Evolutionary conservation across 805 yeast genomes (phyloP), one percentile per base, ranked within the genome.

Genomic region (Soucietia sequanensis): DNA sequence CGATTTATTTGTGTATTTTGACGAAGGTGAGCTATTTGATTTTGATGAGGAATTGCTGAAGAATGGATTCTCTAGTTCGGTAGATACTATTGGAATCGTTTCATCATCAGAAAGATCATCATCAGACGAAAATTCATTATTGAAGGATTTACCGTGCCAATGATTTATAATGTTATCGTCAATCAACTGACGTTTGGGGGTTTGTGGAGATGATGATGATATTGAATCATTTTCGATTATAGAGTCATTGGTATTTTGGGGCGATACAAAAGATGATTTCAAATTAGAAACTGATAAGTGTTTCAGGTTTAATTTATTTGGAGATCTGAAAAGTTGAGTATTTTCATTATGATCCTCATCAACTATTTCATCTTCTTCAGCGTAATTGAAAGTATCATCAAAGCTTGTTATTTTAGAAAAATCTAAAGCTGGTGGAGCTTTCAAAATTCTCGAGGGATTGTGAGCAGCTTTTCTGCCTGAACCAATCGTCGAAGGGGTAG

Each of bases 401-500:
- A 37, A 16, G 27, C 31, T 34, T 11, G 29, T 30, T 10, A 33
- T 34, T 23, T 33, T 34, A 12, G 34, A 30, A 9, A 37, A 33
- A 14, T 39, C 42, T 12, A 31, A 29, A 16, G 37, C 29, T 31
- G 46, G 43, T 16, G 42, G 27, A 8, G 38, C 38, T 14, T 26
- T 29, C 12, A 29, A 18, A 7, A 19, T 18, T 12, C 32, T 27
- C 8, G 27, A 24, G 4, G 46, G 35, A 15, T 18, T 34, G n/a
- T n/a, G n/a, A 5, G 37, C 27, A 12, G 41, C 29, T 36, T 46
- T 56, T 30, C 70, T 48, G 4, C 70, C 72, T 6, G 64, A 46
- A 1, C 72, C 70, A 7, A 62, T 52, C 1, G 65, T 59, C 2
- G 68, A 59, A 4, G 67, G 70, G 14, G 59, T 54, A 2, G 71